Evolutionary conservation across 352 stramenopile genomes (phyloP).

Genomic region (Phytophthora chlamydospora): DNA sequence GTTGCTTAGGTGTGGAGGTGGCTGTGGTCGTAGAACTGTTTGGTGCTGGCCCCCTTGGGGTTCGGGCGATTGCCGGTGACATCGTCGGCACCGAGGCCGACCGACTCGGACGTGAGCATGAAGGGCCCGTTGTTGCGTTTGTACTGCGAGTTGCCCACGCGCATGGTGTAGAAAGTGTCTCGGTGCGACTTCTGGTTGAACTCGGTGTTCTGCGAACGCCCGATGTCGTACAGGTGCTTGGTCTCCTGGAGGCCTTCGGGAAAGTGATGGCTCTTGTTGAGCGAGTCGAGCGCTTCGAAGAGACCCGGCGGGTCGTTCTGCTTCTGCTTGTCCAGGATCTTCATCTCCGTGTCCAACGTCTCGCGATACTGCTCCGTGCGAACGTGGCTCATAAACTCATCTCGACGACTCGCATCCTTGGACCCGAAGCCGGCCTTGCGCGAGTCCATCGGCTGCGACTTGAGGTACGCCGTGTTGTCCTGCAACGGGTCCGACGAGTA

Average conservation of each 20-base stretch:
- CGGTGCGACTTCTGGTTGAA: conserved; percentile 87
- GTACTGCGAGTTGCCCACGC: conserved; percentile 75
- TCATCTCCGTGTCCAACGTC: conserved; percentile 85
- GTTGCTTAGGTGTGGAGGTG: conserved; percentile 56
- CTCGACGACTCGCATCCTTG: conserved; percentile 88
- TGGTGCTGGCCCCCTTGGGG: conserved; percentile 79
- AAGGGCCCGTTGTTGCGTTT: conserved; percentile 83
- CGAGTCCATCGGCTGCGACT: conserved; percentile 84
- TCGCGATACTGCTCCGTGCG: conserved; percentile 91
- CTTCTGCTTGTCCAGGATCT: conserved; percentile 80
- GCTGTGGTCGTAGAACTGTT: conserved; percentile 86
- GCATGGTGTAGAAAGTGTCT: conserved; percentile 87
- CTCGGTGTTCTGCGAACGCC: conserved; percentile 76
- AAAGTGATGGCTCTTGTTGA: conserved; percentile 61
- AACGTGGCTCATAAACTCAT: conserved; percentile 92
- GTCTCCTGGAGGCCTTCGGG: conserved; percentile 76
- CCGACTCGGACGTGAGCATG: conserved; percentile 76
- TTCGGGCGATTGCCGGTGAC: conserved; percentile 63
- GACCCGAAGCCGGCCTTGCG: conserved; percentile 92
- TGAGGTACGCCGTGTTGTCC: conserved; percentile 89
- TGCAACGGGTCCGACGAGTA: conserved; percentile 88
- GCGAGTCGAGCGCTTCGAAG: conserved; percentile 48
- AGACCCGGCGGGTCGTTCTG: conserved; percentile 40
- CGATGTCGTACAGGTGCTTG: conserved; percentile 85
- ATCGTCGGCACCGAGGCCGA: conserved; percentile 70